phyloP scores from a whole-genome alignment of 768 basidiomycete species.

The Hirschioporus abietinus region DNA sequence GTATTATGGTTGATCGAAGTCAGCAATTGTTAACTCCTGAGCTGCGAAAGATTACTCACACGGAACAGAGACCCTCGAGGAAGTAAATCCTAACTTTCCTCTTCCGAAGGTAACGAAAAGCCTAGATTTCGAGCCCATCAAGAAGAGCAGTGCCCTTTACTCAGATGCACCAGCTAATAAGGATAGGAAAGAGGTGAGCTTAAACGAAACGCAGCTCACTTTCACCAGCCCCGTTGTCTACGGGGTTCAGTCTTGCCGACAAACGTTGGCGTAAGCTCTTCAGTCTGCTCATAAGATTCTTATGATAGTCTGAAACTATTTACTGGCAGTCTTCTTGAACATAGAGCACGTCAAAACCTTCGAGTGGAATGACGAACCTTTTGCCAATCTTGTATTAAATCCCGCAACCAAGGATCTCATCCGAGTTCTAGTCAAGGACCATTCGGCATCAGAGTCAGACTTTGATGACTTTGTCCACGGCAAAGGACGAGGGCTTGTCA shows the following conservation, averaged over 20 bases:
- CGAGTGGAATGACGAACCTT: constrained; percentile 53
- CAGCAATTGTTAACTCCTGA: constrained; percentile 10
- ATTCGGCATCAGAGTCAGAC: constrained; percentile 40
- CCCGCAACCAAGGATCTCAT: constrained; percentile 46
- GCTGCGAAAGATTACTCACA: neutral
- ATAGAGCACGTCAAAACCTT: constrained; percentile 49
- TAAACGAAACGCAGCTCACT: constrained; percentile 45
- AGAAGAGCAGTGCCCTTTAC: neutral
- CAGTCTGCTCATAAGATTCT: constrained; percentile 3
- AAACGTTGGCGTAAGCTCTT: constrained; percentile 50
- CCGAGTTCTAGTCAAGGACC: constrained; percentile 52
- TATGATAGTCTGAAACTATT: constrained; percentile 8
- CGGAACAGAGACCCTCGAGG: constrained; percentile 40
- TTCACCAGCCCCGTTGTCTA: constrained; percentile 52
- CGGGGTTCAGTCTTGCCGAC: constrained; percentile 55
- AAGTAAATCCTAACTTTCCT: constrained; percentile 45
- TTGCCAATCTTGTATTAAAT: constrained; percentile 51
- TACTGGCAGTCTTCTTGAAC: constrained; percentile 19
- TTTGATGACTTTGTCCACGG: constrained; percentile 61
- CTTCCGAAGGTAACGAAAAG: constrained; percentile 31
- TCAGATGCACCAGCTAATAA: neutral
- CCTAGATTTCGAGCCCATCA: constrained; percentile 17
- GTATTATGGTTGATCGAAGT: constrained; percentile 61
- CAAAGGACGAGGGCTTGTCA: constrained; percentile 59
- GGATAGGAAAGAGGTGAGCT: constrained; percentile 24